Base-by-base conservation (phyloP, 805 yeast genomes). In the Myxozyma udenii region DNA sequence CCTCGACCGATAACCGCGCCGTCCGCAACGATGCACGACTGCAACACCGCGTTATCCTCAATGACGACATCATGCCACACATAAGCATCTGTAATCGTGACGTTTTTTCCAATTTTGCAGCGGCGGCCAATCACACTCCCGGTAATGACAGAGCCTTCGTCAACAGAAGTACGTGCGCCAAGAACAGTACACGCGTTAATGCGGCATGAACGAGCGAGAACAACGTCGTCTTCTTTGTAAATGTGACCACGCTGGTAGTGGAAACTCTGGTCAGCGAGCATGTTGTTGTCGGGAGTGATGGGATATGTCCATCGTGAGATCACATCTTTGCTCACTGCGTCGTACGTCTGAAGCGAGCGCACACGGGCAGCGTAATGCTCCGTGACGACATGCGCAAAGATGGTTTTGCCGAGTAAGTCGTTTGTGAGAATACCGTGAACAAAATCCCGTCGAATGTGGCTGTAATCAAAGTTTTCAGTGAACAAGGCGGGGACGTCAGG, bases 391-490 rank as follows among this genome's bases (percentile, higher is more conserved):
- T 87, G 89, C 0, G 95, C 88, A 68, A 91, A 91, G 26, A 93
- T 86, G 50, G 90, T 85, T 66, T 93, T 91, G 59, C 89, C 90
- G 61, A 93, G 74, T 61, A 93, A 77, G 69, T 93, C 98, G 46
- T 95, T 84, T 14, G 93, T 84, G 53, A 93, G 74, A 23, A 91
- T 93, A 48, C 98, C 97, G 61, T 80, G 84, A 26, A 91, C 86
- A 65, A 91, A 93, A 70, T 93, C 98, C 32, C 78, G 75, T 68
- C 98, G 78, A 57, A 91, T 73, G 46, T 79, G 74, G 68, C 91
- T 96, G 68, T 90, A 93, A 71, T 93, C 98, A 63, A 93, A 93
- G 68, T 93, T 91, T 64, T 93, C 98, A 63, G 88, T 95, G 72
- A 91, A 93, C 55, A 91, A 84, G 14, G 95, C 93, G 1, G 97